Base-by-base conservation (phyloP, 805 yeast genomes). In the Yarrowia deformans region DNA sequence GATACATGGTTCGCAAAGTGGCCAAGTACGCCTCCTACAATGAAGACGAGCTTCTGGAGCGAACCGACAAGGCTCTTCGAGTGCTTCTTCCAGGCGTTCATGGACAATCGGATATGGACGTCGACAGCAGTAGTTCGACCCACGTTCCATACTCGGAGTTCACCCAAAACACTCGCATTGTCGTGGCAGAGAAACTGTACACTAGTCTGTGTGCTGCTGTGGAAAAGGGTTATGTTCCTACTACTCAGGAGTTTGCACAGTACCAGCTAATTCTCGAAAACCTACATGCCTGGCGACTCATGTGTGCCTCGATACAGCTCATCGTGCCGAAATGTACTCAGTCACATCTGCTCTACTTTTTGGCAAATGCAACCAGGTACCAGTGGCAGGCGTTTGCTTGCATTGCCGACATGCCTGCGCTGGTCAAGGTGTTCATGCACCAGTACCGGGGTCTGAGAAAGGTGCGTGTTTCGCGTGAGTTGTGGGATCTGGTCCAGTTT, bases 331-430 rank as follows among this genome's bases (percentile, higher is more conserved):
- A 39, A 19, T 49, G 37, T 40, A 18, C 45, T n/a, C 61, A 66
- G 19, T n/a, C 52, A 3, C 45, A 32, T 13, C 43, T 88, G 1
- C 77, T 79, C 46, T 80, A 79, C 64, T 83, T 83, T 71, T 81
- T 84, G 49, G 75, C 77, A 64, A 75, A 67, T 67, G 55, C 70
- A 4, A 54, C 72, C 14, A 61, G 69, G 18, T 64, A 72, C 52
- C 70, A 74, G 46, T 60, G 69, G 49, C 68, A 52, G 16, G 67
- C 68, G 16, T 74, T 74, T 58, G 70, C 73, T 3, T 71, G 74
- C 1, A 48, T 74, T 23, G 75, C 72, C 2, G 68, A 72, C 39
- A 48, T 73, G 23, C 66, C 71, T 39, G 73, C 70, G 12, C 49
- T 75, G 34, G 66, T 75, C 29, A 66, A 67, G 42, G 64, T 68